These are phyloP conservation scores for Gentiana dahurica DNA, from an alignment of 257 asterid species.

Conservation along the genomic window DNA sequence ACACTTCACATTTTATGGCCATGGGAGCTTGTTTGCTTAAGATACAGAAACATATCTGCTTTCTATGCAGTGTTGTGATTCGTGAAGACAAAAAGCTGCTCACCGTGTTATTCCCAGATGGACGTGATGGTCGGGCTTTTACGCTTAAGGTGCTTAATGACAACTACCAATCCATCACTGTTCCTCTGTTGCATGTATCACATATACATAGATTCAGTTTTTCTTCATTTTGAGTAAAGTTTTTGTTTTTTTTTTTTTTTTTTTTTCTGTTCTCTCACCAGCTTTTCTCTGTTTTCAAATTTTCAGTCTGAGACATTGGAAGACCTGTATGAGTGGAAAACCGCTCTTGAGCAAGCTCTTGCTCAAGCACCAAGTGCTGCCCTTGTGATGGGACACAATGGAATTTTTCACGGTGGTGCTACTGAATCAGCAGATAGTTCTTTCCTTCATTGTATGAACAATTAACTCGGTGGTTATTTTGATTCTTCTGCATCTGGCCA, in stretches of 20 bases:
- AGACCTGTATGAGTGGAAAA: constrained; percentile 92
- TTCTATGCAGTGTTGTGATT: constrained; percentile 69
- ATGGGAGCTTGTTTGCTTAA: not conserved
- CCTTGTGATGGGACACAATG: constrained; percentile 93
- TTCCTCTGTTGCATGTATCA: too few relatives aligned
- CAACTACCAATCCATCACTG: not conserved
- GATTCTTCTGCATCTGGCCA: constrained; percentile 1
- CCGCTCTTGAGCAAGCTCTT: constrained; percentile 87
- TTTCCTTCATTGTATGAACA: constrained; percentile 63
- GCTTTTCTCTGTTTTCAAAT: constrained; percentile 9
- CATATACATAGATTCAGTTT: too few relatives aligned
- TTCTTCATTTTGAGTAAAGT: not conserved
- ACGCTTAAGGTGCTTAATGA: constrained; percentile 61
- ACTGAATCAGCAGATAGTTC: constrained; percentile 66
- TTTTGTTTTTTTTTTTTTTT: too few relatives aligned
- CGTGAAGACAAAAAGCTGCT: constrained; percentile 88
- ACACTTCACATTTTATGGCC: not conserved
- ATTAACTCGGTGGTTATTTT: constrained; percentile 1
- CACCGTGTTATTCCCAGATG: constrained; percentile 88
- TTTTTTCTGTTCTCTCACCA: constrained; percentile 7
- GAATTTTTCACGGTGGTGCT: constrained; percentile 67
- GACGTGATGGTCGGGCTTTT: constrained; percentile 94
- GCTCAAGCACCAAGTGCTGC: constrained; percentile 93
- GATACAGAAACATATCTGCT: not conserved
- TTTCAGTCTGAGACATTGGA: constrained; percentile 82